Conservation (phyloP, 495 filamentous ascomycete species). For the Cercophora samala region DNA sequence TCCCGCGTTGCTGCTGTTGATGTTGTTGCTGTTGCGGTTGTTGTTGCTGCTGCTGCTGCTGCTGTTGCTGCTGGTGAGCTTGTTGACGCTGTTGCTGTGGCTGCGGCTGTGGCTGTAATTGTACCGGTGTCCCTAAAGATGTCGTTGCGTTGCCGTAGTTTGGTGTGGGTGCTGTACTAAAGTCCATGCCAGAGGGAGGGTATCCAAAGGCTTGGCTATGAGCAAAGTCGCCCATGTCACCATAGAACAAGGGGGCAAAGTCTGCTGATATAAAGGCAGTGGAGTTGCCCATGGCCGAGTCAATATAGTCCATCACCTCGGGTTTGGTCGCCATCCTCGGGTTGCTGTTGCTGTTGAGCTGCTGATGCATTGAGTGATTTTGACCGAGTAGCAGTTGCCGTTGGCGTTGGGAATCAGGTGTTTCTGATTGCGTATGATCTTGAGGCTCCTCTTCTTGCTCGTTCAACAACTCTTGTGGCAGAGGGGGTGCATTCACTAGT, state of each 20-base stretch:
- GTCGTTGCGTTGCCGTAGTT: background rate
- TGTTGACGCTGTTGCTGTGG: conserved; percentile 12
- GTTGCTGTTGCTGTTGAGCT: background rate
- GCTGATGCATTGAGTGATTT: background rate
- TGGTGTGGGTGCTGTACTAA: conserved; percentile 10
- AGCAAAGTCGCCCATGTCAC: conserved; percentile 3
- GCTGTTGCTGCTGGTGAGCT: conserved; percentile 12
- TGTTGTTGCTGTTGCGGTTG: conserved; percentile 10
- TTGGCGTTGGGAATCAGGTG: background rate
- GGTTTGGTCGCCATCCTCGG: conserved; percentile 9
- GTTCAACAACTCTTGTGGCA: conserved; percentile 9
- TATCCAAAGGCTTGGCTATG: conserved; percentile 16
- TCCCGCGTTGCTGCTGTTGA: conserved; percentile 11
- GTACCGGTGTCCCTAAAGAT: background rate
- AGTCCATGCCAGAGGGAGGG: conserved; percentile 6
- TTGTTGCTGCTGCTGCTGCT: conserved; percentile 13
- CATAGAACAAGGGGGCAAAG: conserved; percentile 18
- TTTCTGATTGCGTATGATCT: background rate
- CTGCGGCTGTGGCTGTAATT: conserved; percentile 1
- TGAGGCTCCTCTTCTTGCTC: conserved; percentile 9
- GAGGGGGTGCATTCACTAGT: conserved; percentile 40
- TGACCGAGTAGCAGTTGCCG: background rate
- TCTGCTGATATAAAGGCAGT: conserved; percentile 29
- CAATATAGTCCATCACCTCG: conserved; percentile 32
- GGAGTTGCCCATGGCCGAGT: conserved; percentile 35